Base-by-base conservation (phyloP, 148 eudicot genomes). In the Rhododendron kiyosumense region DNA sequence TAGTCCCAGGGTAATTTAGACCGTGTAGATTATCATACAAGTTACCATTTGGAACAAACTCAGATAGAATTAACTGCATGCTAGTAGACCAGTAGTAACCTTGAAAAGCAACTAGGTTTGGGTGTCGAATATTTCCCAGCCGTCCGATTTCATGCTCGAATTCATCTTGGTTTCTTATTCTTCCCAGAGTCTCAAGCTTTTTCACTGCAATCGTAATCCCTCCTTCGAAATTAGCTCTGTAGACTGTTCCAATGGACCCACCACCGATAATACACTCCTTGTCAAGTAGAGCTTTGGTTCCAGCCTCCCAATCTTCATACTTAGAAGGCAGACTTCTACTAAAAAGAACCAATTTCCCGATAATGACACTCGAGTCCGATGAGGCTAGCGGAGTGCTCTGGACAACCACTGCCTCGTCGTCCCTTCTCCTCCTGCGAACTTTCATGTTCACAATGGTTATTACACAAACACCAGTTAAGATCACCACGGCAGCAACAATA, bases 241-340 rank as follows among this genome's bases (percentile, higher is more conserved):
- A 97, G 18, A 97, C 99, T 1, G 94, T 83, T 49, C 99, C 99
- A 32, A 93, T 87, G 13, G 95, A 90, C 4, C 99, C 99, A 51
- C 89, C 89, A 30, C 99, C 99, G 73, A 97, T 90, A 43, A 97
- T 54, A 85, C 93, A 89, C 41, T 94, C 98, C 85, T 95, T 97
- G 86, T 97, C 94, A 7, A 95, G 96, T 91, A 97, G 90, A 75
- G 98, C 94, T 86, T 92, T 91, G 14, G 96, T 95, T 32, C 96
- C 98, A 7, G 95, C 90, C 85, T 97, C 99, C 99, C 99, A 95
- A 81, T 97, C 99, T 85, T 95, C 98, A 71, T 97, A 97, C 88
- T 91, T 95, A 5, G 99, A 94, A 52, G 99, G 99, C 74, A 97
- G 90, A 88, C 88, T 94, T 88, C 92, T 94, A 91, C 98, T 97